Conservation (phyloP, 208 protist species). For the Trypanosoma vivax region DNA sequence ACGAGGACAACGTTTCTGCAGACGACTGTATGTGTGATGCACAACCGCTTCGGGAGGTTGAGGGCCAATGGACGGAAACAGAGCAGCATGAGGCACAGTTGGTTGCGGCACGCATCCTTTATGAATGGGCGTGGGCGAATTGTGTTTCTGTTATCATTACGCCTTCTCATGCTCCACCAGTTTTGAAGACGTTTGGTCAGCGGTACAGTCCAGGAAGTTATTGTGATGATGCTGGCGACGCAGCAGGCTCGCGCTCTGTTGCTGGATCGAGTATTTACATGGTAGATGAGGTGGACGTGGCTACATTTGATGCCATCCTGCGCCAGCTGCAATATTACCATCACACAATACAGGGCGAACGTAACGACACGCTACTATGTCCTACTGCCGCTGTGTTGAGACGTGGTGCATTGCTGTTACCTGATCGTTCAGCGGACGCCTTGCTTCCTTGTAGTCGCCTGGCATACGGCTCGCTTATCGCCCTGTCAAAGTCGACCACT, state of each 20-base stretch:
- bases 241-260: neutral
- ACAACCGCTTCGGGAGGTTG: neutral
- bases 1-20: neutral
- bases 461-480: neutral
- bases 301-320: conserved; percentile 15
- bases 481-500: neutral
- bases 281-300: conserved; percentile 17
- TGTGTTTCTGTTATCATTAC: conserved; percentile 37
- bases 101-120: conserved; percentile 33
- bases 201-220: conserved; percentile 1
- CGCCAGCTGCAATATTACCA: conserved; percentile 7
- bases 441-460: conserved; percentile 2
- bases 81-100: conserved; percentile 16
- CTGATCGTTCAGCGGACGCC: neutral
- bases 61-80: conserved; percentile 6
- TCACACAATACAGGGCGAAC: neutral
- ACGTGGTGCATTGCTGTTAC: conserved; percentile 12
- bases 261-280: no score
- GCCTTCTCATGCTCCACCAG: conserved; percentile 35
- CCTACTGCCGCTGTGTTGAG: conserved; percentile 13
- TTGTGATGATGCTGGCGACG: neutral
- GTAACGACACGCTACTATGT: neutral
- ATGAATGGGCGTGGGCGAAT: conserved; percentile 33
- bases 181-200: conserved; percentile 38
- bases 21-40: conserved; percentile 5